A percentile compares a stretch with the other conserved stretches of the same genome.
Conservation (phyloP, 192 early-diverging fungal species). For the Gigaspora rosea region DNA sequence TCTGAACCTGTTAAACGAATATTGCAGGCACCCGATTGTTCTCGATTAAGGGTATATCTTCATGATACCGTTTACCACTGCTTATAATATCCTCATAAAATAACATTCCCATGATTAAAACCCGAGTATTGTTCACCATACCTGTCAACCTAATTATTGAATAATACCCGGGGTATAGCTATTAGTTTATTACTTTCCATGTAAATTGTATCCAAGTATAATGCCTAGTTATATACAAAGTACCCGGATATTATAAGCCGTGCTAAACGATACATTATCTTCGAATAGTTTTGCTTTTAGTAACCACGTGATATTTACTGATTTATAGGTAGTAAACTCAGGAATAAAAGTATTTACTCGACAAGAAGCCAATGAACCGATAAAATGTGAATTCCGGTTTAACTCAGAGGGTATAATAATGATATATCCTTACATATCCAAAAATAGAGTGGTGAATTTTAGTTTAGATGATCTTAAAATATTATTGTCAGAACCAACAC, state of each 20-base stretch:
- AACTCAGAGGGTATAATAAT: slow-evolving; percentile 67
- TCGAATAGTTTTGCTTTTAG: background rate
- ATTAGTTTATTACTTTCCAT: background rate
- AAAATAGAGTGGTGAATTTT: slow-evolving; percentile 50
- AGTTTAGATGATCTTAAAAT: slow-evolving; percentile 48
- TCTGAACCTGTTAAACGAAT: slow-evolving; percentile 77
- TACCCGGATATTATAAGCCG: background rate
- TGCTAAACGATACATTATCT: background rate
- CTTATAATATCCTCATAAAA: too few species aligned
- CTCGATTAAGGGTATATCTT: slow-evolving; percentile 55
- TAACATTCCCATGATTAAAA: too few species aligned
- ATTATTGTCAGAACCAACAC: slow-evolving; percentile 56
- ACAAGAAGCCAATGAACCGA: slow-evolving; percentile 58
- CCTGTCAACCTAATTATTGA: too few species aligned
- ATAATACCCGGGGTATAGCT: too few species aligned
- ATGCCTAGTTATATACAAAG: too few species aligned
- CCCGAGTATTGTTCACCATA: too few species aligned
- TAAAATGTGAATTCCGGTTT: slow-evolving; percentile 66
- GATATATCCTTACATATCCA: slow-evolving; percentile 54
- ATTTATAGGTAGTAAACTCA: slow-evolving; percentile 80
- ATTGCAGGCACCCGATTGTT: slow-evolving; percentile 60
- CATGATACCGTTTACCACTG: background rate
- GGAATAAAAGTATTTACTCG: slow-evolving; percentile 88
- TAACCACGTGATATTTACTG: background rate
- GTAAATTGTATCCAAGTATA: background rate